Base-by-base conservation (phyloP, 345 rosid genomes). In the Laguncularia racemosa region DNA sequence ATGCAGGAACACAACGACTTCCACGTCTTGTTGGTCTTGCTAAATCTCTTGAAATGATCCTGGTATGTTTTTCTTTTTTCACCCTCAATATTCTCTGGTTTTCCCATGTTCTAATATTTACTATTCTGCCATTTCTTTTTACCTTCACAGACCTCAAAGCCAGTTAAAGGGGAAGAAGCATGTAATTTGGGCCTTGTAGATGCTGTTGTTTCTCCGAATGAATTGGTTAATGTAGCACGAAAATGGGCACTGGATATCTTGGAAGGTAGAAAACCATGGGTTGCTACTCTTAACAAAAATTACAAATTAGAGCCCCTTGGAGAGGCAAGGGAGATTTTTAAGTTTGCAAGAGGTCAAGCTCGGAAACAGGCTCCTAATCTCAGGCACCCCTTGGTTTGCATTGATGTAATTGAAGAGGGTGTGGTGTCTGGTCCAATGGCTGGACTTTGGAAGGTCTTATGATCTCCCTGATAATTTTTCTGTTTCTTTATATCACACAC, bases 1-100 rank as follows among this genome's bases (percentile, higher is more conserved):
- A 20, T 48, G 55, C 81, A 93, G 99, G 99, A 66, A 93, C 99
- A 15, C 97, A 93, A 65, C 82, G 99, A 53, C 99, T 93, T 69
- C 99, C 99, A 3, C 99, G 99, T 59, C 97, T 93, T 67, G 99
- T 93, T 68, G 99, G 99, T 62, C 84, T 90, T 53, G 40, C 92
- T 20, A 93, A 88, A 65, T 81, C 85, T 79, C 96, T 93, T 59
- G 85, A 88, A 72, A 90, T 93, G 97, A 90, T 93, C 81, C 74
- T 93, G 97, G 99, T 93, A 78, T 56, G 73, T 68, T 52, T 13
- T 57, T 15, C 38, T 66, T 51, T 20, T 73, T 50, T 55, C 54
- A 63, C 58, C 57, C 26, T 51, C 18, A 12, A 8, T 20, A 14
- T 53, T 59, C 6, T 48, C 33, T 13, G 21, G 55, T 64, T 21